These are phyloP conservation scores for Colletotrichum incanum DNA, from an alignment of 2,329 filamentous ascomycete genomes.

Conservation along the genomic window DNA sequence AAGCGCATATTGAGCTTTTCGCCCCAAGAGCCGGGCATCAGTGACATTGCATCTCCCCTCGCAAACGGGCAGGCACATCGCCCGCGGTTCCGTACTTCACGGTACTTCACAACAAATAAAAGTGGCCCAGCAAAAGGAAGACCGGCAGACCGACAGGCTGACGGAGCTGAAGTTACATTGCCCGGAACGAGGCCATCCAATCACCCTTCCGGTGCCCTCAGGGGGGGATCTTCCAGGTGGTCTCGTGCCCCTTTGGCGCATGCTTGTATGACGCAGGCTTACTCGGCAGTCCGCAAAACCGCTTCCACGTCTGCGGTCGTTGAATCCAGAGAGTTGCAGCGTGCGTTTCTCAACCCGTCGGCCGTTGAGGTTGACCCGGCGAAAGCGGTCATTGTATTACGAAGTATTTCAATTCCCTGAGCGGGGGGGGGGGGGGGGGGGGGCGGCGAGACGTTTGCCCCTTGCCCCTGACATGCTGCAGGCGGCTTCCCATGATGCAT, in stretches of 20 bases:
- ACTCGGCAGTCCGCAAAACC: slow-evolving; percentile 10
- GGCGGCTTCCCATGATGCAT: background rate
- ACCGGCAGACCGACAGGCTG: background rate
- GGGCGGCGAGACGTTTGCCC: background rate
- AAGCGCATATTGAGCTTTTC: no score
- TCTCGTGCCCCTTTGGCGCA: slow-evolving; percentile 32
- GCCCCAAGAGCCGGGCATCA: background rate
- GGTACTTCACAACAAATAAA: background rate
- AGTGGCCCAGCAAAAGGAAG: background rate
- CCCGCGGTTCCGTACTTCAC: background rate
- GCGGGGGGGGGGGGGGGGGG: background rate
- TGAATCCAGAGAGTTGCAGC: no score
- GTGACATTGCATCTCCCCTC: background rate
- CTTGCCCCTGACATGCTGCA: background rate
- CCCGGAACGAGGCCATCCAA: background rate
- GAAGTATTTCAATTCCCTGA: background rate
- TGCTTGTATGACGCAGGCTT: slow-evolving; percentile 27
- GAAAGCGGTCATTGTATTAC: slow-evolving; percentile 6
- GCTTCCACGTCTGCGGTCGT: background rate
- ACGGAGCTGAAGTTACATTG: background rate
- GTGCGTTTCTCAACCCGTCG: background rate
- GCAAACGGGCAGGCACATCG: background rate
- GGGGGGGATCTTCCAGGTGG: background rate
- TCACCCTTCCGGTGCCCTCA: background rate
- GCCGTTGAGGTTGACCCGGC: background rate